A percentile compares a stretch with the other conserved stretches of the same genome.
These are phyloP conservation scores for Beauveria pseudobassiana DNA, from an alignment of 2,329 filamentous ascomycete genomes.

Conservation along the genomic window DNA sequence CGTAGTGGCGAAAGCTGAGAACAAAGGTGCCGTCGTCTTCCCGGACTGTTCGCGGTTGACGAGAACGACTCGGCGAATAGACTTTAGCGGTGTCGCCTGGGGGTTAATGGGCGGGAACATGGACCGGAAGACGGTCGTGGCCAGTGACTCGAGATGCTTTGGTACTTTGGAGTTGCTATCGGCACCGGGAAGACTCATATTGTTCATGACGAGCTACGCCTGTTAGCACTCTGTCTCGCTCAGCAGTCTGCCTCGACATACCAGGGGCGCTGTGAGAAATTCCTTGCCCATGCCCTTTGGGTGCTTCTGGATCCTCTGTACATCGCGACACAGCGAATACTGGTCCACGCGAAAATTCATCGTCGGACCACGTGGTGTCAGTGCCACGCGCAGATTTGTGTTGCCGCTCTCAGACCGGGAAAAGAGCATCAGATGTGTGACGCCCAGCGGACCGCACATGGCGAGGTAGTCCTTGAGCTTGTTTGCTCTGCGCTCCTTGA, in stretches of 20 bases:
- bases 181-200: conserved; percentile 64
- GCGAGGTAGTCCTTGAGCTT: conserved; percentile 84
- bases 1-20: conserved; percentile 86
- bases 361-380: conserved; percentile 85
- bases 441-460: conserved; percentile 90
- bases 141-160: conserved; percentile 86
- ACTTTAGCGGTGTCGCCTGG: conserved; percentile 77
- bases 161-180: conserved; percentile 65
- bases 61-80: conserved; percentile 86
- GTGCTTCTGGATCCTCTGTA: conserved; percentile 74
- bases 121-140: conserved; percentile 91
- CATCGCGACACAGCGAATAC: conserved; percentile 89
- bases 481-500: conserved; percentile 87
- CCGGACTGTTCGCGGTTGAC: conserved; percentile 68
- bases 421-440: conserved; percentile 88
- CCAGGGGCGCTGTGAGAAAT: conserved; percentile 75
- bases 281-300: conserved; percentile 78
- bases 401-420: conserved; percentile 85
- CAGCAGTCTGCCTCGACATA: conserved; percentile 28
- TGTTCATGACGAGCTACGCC: conserved; percentile 87
- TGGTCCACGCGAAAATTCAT: conserved; percentile 91
- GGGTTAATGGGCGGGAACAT: conserved; percentile 95
- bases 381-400: conserved; percentile 80
- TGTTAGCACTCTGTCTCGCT: conserved; percentile 19
- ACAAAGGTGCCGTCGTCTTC: conserved; percentile 65